phyloP scores from a whole-genome alignment of 2,329 filamentous ascomycete species.

The Claviceps sp. region DNA sequence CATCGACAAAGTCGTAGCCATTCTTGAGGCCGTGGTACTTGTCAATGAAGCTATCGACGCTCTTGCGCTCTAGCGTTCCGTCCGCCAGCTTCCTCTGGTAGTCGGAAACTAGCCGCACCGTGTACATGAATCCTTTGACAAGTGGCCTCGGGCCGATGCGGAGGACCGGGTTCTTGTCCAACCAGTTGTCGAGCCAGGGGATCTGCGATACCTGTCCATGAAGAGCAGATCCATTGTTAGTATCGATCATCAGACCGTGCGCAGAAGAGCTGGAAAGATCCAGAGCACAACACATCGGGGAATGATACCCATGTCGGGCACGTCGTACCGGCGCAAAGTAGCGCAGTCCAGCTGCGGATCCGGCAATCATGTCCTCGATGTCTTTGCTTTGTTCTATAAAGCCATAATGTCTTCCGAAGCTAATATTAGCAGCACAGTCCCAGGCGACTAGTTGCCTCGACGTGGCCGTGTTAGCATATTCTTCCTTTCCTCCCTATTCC shows the following conservation, averaged over 20 bases:
- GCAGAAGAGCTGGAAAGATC: too few species aligned
- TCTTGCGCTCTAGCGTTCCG: constrained; percentile 8
- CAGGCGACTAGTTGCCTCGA: constrained; percentile 16
- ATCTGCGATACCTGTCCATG: constrained; percentile 10
- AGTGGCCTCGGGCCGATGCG: constrained; percentile 13
- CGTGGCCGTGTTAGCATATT: not conserved
- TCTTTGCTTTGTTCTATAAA: constrained; percentile 26
- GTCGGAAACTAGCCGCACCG: constrained; percentile 11
- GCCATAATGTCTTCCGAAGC: constrained; percentile 26
- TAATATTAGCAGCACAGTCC: constrained; percentile 28
- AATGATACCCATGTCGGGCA: too few species aligned
- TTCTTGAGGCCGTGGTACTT: constrained; percentile 9
- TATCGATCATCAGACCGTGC: not conserved
- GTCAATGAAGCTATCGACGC: constrained; percentile 14
- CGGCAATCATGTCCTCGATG: constrained; percentile 21
- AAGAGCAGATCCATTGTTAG: not conserved
- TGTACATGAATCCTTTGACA: constrained; percentile 9
- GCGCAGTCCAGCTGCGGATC: constrained; percentile 16
- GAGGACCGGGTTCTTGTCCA: constrained; percentile 18
- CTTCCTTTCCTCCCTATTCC: not conserved
- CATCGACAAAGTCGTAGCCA: constrained; percentile 21
- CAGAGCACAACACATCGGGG: not conserved
- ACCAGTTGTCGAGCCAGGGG: constrained; percentile 13
- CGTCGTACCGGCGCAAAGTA: constrained; percentile 15
- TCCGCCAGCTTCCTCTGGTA: constrained; percentile 7